phyloP scores from a whole-genome alignment of 306 rosid species.

The Abrus pulchellus region DNA sequence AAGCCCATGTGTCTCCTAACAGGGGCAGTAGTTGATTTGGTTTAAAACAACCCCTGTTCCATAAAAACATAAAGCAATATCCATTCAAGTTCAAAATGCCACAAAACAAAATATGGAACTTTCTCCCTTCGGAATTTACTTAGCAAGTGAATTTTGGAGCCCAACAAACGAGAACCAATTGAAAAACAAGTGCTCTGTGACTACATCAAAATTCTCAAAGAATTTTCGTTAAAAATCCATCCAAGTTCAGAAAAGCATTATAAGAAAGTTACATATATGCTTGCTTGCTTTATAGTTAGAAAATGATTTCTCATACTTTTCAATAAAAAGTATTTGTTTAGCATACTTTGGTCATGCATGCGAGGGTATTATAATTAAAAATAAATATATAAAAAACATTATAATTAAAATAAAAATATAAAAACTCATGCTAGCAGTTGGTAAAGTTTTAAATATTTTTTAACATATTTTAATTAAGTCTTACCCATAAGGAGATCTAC shows the following conservation, averaged over 20 bases:
- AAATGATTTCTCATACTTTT: too few species aligned
- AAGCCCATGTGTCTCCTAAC: slow-evolving; percentile 5
- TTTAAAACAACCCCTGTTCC: not conserved
- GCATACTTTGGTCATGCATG: too few species aligned
- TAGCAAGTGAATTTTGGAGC: not conserved
- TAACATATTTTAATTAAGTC: not conserved
- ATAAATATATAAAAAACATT: too few species aligned
- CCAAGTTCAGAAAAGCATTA: not conserved
- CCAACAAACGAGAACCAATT: not conserved
- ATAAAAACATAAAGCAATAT: not conserved
- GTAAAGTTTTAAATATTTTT: not conserved
- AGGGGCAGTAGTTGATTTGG: slow-evolving; percentile 20
- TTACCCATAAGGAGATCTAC: not conserved
- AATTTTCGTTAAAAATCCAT: slow-evolving; percentile 5
- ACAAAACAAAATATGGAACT: not conserved
- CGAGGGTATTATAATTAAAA: too few species aligned
- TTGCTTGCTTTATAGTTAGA: too few species aligned
- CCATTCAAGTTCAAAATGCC: not conserved
- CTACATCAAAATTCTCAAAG: not conserved
- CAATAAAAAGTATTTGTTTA: too few species aligned
- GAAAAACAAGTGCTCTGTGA: not conserved
- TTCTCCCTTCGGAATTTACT: slow-evolving; percentile 25
- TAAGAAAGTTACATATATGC: too few species aligned
- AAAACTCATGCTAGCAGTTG: too few species aligned
- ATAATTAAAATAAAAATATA: too few species aligned